These are phyloP conservation scores for Paramyrothecium sp. DNA, from an alignment of 2,329 filamentous ascomycete species.

Conservation along the genomic window DNA sequence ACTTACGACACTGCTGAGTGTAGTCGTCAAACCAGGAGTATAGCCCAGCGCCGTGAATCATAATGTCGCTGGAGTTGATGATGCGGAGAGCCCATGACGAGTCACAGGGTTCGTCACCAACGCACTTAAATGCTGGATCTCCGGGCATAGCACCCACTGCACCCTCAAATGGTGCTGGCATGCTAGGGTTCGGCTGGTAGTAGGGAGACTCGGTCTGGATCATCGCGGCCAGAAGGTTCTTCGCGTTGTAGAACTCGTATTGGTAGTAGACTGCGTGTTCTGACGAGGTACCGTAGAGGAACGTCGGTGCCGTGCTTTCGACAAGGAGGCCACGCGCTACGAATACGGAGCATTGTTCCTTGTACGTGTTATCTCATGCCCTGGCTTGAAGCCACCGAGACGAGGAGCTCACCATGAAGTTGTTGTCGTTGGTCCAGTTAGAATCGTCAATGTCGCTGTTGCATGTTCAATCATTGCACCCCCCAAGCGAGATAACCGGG, in stretches of 20 bases:
- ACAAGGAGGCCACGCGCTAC: constrained; percentile 33
- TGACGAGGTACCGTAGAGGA: constrained; percentile 41
- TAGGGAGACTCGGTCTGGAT: constrained; percentile 64
- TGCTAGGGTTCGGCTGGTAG: constrained; percentile 19
- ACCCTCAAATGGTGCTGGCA: constrained; percentile 16
- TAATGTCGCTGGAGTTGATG: neutral
- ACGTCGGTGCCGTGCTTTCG: constrained; percentile 24
- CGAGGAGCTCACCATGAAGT: neutral
- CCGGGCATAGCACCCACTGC: neutral
- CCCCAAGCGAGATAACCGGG: too few relatives aligned
- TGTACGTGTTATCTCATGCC: neutral
- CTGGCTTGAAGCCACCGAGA: neutral
- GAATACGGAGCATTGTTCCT: constrained; percentile 28
- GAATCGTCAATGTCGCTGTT: neutral
- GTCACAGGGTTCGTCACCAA: constrained; percentile 13
- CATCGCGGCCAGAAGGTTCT: constrained; percentile 54
- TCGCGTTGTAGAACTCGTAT: constrained; percentile 42
- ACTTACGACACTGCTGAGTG: neutral
- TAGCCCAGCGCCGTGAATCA: neutral
- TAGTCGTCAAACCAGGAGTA: constrained; percentile 15
- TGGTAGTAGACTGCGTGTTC: constrained; percentile 52
- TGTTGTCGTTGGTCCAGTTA: neutral
- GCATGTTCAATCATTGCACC: neutral
- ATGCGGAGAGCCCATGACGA: neutral
- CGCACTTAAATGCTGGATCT: neutral